These are phyloP conservation scores for Coemansia sp. DNA, from an alignment of 192 early-diverging fungal genomes.

Conservation along the genomic window DNA sequence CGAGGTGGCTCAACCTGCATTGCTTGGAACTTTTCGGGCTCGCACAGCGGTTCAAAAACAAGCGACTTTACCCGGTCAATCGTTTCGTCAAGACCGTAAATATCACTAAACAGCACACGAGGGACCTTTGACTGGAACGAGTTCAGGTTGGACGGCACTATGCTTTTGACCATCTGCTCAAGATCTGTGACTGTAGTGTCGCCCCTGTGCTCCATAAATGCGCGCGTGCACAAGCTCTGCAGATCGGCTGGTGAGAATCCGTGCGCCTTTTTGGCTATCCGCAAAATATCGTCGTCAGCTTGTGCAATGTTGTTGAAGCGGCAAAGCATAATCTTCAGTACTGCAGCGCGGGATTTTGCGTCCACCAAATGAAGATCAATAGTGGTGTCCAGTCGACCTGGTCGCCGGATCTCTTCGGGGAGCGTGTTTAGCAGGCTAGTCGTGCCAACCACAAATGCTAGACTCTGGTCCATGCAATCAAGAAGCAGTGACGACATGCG, in stretches of 20 bases:
- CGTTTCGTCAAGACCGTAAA: conserved; percentile 75
- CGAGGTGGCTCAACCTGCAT: conserved; percentile 70
- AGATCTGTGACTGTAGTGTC: conserved; percentile 29
- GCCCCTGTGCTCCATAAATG: conserved; percentile 43
- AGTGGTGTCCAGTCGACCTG: conserved; percentile 30
- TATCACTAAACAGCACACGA: conserved; percentile 61
- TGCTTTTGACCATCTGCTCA: conserved; percentile 10
- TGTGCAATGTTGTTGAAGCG: conserved; percentile 24
- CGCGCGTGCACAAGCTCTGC: conserved; percentile 62
- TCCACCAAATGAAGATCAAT: conserved; percentile 38
- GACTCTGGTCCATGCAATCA: conserved; percentile 25
- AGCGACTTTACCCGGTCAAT: conserved; percentile 59
- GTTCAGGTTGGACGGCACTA: conserved; percentile 24
- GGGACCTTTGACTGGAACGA: conserved; percentile 59
- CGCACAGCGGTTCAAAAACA: conserved; percentile 54
- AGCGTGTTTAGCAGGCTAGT: conserved; percentile 26
- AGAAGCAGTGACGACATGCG: conserved; percentile 46
- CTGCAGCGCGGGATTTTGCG: conserved; percentile 26
- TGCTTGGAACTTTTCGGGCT: conserved; percentile 45
- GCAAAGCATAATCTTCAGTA: conserved; percentile 38
- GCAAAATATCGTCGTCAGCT: conserved; percentile 13
- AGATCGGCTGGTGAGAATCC: conserved; percentile 85
- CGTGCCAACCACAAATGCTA: conserved; percentile 46
- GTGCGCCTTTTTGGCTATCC: conserved; percentile 32
- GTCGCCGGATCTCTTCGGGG: conserved; percentile 31